Evolutionary conservation across 2,329 filamentous ascomycete genomes (phyloP).

Genomic region (Fusarium sp.): DNA sequence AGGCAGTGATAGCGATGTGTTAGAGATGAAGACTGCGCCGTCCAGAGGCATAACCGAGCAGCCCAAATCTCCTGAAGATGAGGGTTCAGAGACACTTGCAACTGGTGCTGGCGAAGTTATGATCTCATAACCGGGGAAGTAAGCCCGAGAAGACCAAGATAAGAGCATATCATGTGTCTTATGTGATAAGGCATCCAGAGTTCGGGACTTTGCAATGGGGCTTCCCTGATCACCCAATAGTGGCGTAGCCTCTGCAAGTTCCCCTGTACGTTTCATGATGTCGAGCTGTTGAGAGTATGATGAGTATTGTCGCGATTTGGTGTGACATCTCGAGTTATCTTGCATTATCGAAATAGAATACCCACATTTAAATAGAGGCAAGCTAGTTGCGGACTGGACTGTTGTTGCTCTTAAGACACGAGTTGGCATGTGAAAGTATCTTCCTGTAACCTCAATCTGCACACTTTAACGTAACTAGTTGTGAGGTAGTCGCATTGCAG

Average conservation of each 20-base stretch:
- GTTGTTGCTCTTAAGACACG: neutral
- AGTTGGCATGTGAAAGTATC: constrained; percentile 19
- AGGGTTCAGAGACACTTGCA: constrained; percentile 9
- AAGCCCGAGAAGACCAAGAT: constrained; percentile 1
- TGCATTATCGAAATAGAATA: neutral
- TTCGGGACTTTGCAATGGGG: neutral
- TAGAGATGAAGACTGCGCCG: constrained; percentile 58
- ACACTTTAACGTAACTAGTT: neutral
- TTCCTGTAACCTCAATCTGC: neutral
- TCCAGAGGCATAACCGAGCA: constrained; percentile 42
- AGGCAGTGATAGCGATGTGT: constrained; percentile 55
- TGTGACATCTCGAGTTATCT: neutral
- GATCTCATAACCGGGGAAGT: constrained; percentile 29
- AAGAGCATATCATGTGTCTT: constrained; percentile 18
- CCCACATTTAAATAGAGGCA: neutral
- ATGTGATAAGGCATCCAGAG: neutral
- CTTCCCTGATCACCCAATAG: neutral
- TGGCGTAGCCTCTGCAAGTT: neutral
- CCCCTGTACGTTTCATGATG: neutral
- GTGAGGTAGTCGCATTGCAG: constrained; percentile 5
- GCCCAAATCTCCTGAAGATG: constrained; percentile 19
- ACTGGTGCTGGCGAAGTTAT: constrained; percentile 38
- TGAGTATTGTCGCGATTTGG: neutral
- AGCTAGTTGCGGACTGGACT: neutral
- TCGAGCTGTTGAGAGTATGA: neutral